Evolutionary conservation across 2,329 filamentous ascomycete species (phyloP).

Genomic region (Teratosphaeria destructans): DNA sequence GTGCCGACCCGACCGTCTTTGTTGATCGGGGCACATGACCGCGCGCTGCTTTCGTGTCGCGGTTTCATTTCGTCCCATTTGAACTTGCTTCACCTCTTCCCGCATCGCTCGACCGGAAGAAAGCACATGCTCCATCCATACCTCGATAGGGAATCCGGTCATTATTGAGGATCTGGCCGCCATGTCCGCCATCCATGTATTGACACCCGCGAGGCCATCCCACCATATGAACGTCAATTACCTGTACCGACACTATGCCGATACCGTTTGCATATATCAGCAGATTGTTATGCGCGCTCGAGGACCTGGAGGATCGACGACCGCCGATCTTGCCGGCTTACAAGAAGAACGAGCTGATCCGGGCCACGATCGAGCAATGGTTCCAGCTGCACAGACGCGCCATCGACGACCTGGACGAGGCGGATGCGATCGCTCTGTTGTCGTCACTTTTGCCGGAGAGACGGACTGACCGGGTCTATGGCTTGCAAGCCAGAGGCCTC

Average conservation of each 20-base stretch:
- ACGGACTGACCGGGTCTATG: conserved; percentile 68
- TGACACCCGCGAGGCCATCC: not conserved
- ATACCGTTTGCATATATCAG: conserved; percentile 62
- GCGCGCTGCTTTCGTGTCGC: no score
- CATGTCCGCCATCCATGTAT: not conserved
- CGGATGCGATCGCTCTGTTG: conserved; percentile 52
- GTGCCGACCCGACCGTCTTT: no score
- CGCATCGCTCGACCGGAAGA: not conserved
- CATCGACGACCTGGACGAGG: conserved; percentile 48
- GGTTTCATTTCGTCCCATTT: not conserved
- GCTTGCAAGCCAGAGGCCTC: conserved; percentile 51
- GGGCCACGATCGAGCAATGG: conserved; percentile 51
- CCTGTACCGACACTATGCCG: conserved; percentile 39
- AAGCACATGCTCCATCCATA: not conserved
- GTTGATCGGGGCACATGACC: no score
- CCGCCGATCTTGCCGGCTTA: conserved; percentile 28
- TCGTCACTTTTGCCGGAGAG: conserved; percentile 68
- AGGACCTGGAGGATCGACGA: conserved; percentile 37
- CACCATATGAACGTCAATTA: not conserved
- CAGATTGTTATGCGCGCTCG: conserved; percentile 60
- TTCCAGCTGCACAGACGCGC: conserved; percentile 51
- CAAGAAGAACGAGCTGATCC: conserved; percentile 11
- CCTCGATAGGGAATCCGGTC: not conserved
- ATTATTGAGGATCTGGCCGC: not conserved
- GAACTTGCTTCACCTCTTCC: not conserved